Evolutionary conservation across 164 flowering plant species (phyloP).

Genomic region (Euptelea pleiosperma): DNA sequence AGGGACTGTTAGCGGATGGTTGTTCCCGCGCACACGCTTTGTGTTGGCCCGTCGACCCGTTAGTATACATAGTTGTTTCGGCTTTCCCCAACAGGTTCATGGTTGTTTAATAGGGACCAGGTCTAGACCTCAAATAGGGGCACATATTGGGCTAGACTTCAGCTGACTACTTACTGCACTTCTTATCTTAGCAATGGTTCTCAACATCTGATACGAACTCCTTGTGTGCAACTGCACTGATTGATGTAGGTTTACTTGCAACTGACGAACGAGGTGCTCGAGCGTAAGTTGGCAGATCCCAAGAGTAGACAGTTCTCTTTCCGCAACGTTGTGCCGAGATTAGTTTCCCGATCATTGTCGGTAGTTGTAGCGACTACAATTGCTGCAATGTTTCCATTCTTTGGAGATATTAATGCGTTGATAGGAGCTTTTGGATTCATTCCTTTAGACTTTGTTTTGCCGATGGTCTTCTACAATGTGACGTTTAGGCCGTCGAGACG

Average conservation of each 20-base stretch:
- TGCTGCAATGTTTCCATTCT: conserved; percentile 93
- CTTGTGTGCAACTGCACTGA: too few species aligned
- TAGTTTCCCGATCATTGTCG: conserved; percentile 52
- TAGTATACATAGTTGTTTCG: too few species aligned
- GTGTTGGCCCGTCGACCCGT: too few species aligned
- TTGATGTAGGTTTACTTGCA: conserved; percentile 90
- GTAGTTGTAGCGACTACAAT: conserved; percentile 48
- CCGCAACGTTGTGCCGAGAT: conserved; percentile 63
- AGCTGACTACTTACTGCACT: too few species aligned
- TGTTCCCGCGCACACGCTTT: too few species aligned
- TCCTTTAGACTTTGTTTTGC: conserved; percentile 75
- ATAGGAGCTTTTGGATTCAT: conserved; percentile 79
- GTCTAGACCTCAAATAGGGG: too few species aligned
- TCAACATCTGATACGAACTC: too few species aligned
- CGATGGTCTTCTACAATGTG: conserved; percentile 67
- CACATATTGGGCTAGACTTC: too few species aligned
- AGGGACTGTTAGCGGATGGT: too few species aligned
- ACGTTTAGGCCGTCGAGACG: conserved; percentile 64
- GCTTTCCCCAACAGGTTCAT: too few species aligned
- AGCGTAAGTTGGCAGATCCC: conserved; percentile 52
- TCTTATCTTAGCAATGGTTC: too few species aligned
- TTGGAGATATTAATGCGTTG: conserved; percentile 74
- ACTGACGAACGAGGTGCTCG: conserved; percentile 76
- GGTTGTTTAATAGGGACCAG: too few species aligned
- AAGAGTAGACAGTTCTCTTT: conserved; percentile 44